Base-by-base conservation (phyloP, 805 yeast species). In the Nakazawaea siamensis region DNA sequence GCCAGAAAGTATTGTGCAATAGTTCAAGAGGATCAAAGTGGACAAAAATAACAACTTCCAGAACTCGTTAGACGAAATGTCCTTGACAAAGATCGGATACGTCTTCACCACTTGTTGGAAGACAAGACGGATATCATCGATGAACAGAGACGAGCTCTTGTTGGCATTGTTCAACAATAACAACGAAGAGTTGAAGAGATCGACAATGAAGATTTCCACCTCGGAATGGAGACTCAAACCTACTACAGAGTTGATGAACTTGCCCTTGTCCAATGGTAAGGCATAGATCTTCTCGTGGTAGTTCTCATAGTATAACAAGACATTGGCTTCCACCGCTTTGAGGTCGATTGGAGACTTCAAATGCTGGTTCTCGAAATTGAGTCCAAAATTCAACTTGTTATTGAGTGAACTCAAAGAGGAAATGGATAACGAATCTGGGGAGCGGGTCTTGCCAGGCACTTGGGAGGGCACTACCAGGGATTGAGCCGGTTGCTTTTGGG, bases 1-100 rank as follows among this genome's bases (percentile, higher is more conserved):
- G 0, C 88, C 87, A 17, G 76, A 68, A 27, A 77, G 57, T 2
- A 76, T 55, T 8, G 77, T 64, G 8, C 74, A 56, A 46, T 76
- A 80, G 47, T 78, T 78, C 20, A 76, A 48, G 8, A 69, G 45
- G 0, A 61, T 54, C 35, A 71, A 51, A 0, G 69, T 54, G 2
- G 61, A 47, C 6, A 62, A 46, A 29, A 64, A 62, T 10, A 66
- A 43, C 9, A 58, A 28, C 31, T 47, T 57, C 16, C 54, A 46
- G 25, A 43, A 34, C 20, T 44, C 44, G 25, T 54, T 50, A 21
- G 44, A 40, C 27, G 45, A 55, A 47, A 58, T 50, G 11, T 33
- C 37, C 2, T 52, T 46, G 38, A 50, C 51, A 10, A 39, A 34
- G 15, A 52, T 40, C 0, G 71, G 67, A 43, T 66, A 68, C 5